Percentiles rank a stretch among this genome's conserved stretches.
Evolutionary conservation across 192 early-diverging fungal species (phyloP).

Genomic region (Coemansia sp.): DNA sequence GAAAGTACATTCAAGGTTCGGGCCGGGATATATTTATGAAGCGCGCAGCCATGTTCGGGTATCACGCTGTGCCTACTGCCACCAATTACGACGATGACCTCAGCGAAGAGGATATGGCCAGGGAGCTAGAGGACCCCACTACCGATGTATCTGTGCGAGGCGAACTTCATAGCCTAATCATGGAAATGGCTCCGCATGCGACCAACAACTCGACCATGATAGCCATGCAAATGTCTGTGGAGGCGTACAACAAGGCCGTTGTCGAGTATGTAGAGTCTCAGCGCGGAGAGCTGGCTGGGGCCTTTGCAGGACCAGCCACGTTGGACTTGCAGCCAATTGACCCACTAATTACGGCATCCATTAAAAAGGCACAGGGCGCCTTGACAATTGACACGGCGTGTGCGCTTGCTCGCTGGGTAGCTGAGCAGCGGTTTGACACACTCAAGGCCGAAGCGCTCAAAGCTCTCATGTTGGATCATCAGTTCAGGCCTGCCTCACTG

Average conservation of each 20-base stretch:
- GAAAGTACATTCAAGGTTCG: slow-evolving; percentile 18
- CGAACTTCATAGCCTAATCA: slow-evolving; percentile 29
- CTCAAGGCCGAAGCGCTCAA: slow-evolving; percentile 12
- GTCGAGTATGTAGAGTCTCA: slow-evolving; percentile 10
- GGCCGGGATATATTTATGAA: slow-evolving; percentile 23
- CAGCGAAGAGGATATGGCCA: slow-evolving; percentile 24
- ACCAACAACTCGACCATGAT: slow-evolving; percentile 28
- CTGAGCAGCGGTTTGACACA: slow-evolving; percentile 31
- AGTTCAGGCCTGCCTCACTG: slow-evolving; percentile 28
- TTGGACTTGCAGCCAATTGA: neutral
- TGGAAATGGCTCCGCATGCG: slow-evolving; percentile 23
- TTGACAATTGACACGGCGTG: slow-evolving; percentile 10
- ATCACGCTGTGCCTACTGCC: slow-evolving; percentile 29
- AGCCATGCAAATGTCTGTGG: slow-evolving; percentile 41
- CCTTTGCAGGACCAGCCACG: neutral
- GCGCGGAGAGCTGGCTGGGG: neutral
- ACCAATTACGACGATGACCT: slow-evolving; percentile 16
- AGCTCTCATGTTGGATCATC: slow-evolving; percentile 31
- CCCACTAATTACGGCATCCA: neutral
- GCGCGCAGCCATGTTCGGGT: slow-evolving; percentile 16
- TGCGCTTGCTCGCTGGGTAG: slow-evolving; percentile 23
- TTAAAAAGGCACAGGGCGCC: neutral
- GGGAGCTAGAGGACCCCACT: slow-evolving; percentile 10
- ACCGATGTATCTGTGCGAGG: slow-evolving; percentile 32
- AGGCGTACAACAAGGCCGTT: slow-evolving; percentile 34